A percentile compares a stretch with the other conserved stretches of the same genome.
phyloP scores from a whole-genome alignment of 2,329 filamentous ascomycete species.

The Dryadomyces sulphureus region DNA sequence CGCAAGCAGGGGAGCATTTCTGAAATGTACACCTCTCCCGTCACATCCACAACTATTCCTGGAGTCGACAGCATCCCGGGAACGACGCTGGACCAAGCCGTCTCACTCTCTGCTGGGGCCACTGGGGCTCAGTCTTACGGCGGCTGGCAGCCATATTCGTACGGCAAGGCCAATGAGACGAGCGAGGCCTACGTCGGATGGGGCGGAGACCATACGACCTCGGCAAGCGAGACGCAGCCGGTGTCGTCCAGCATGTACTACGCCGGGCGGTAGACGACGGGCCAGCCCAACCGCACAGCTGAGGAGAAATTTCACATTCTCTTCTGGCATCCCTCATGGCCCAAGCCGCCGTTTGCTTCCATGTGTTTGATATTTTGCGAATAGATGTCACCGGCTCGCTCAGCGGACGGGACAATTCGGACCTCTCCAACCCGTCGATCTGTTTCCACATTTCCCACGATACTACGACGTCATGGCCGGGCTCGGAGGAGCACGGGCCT shows the following conservation, averaged over 20 bases:
- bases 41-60: slow-evolving; percentile 21
- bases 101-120: slow-evolving; percentile 24
- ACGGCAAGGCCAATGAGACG: slow-evolving; percentile 20
- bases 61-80: slow-evolving; percentile 21
- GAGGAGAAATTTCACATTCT: too few relatives aligned
- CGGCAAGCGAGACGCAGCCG: slow-evolving; percentile 14
- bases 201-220: slow-evolving; percentile 15
- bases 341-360: too few relatives aligned
- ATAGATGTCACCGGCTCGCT: too few relatives aligned
- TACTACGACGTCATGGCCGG: too few relatives aligned
- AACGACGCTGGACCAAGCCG: slow-evolving; percentile 18
- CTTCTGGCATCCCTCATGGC: too few relatives aligned
- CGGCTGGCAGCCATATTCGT: slow-evolving; percentile 19
- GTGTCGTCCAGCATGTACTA: slow-evolving; percentile 19
- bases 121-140: slow-evolving; percentile 12
- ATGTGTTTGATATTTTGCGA: too few relatives aligned
- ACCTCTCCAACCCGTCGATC: too few relatives aligned
- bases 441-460: too few relatives aligned
- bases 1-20: slow-evolving; percentile 25
- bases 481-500: too few relatives aligned
- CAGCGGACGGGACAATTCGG: too few relatives aligned
- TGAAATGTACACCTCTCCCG: slow-evolving; percentile 28
- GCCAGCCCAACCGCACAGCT: background rate
- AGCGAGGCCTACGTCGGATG: slow-evolving; percentile 23
- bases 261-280: slow-evolving; percentile 12